Conservation (phyloP, 2,329 filamentous ascomycete genomes). For the Stachybotrys chlorohalonatus region DNA sequence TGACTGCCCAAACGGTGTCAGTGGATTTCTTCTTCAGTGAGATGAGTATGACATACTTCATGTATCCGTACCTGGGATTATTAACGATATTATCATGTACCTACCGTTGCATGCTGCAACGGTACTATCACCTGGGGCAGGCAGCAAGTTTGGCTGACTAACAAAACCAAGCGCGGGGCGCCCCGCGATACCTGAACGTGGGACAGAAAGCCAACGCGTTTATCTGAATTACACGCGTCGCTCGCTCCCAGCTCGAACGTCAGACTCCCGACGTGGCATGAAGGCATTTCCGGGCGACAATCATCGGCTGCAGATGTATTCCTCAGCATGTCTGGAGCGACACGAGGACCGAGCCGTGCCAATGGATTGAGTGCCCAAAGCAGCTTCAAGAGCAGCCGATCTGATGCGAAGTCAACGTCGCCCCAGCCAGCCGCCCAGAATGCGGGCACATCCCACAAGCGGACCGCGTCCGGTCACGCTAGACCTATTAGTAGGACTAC, state of each 20-base stretch:
- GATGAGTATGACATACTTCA: too few species aligned
- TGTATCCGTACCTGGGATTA: too few species aligned
- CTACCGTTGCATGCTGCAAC: too few species aligned
- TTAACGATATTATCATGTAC: too few species aligned
- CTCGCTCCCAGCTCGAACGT: too few species aligned
- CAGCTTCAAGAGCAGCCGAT: conserved; percentile 23
- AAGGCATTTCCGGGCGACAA: neutral
- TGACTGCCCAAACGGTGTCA: too few species aligned
- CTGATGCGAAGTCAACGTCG: conserved; percentile 27
- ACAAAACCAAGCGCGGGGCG: neutral
- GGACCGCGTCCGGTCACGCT: conserved; percentile 47
- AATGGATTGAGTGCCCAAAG: conserved; percentile 21
- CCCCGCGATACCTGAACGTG: too few species aligned
- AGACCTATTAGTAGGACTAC: conserved; percentile 37
- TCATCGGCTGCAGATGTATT: conserved; percentile 22
- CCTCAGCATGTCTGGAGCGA: conserved; percentile 29
- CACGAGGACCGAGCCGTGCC: conserved; percentile 34
- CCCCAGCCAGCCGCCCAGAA: conserved; percentile 22
- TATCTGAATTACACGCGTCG: neutral
- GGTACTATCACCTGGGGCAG: too few species aligned
- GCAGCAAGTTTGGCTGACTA: neutral
- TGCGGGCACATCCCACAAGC: conserved; percentile 41
- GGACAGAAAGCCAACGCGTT: neutral
- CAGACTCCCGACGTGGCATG: too few species aligned
- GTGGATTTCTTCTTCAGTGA: too few species aligned